These are phyloP conservation scores for Fusarium pininemorale DNA, from an alignment of 2,329 filamentous ascomycete genomes.

Conservation along the genomic window DNA sequence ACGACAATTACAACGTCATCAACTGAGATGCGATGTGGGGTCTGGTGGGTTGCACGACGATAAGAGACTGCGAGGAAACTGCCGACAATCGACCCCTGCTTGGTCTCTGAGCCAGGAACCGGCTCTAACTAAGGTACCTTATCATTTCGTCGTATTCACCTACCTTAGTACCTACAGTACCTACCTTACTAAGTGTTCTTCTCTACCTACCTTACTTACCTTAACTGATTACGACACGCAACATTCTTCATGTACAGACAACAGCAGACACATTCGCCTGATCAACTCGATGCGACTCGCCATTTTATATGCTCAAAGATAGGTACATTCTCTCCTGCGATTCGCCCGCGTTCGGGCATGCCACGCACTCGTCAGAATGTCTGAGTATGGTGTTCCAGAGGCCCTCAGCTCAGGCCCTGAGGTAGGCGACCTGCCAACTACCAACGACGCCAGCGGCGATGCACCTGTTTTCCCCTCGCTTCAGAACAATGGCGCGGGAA, in stretches of 20 bases:
- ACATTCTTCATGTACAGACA: background rate
- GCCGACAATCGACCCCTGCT: constrained; percentile 2
- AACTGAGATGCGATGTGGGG: constrained; percentile 24
- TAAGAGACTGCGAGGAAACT: constrained; percentile 14
- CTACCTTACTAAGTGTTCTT: background rate
- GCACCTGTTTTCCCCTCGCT: constrained; percentile 49
- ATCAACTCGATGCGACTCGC: background rate
- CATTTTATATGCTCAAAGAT: background rate
- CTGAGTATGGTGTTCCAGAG: constrained; percentile 40
- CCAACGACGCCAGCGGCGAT: constrained; percentile 29
- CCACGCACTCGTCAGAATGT: constrained; percentile 31
- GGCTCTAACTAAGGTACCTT: background rate
- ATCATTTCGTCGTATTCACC: background rate
- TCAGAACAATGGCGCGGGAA: constrained; percentile 48
- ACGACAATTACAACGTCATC: constrained; percentile 31
- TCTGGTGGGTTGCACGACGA: constrained; percentile 7
- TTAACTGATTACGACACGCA: background rate
- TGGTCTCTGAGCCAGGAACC: background rate
- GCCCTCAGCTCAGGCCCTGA: constrained; percentile 28
- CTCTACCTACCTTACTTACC: too few relatives aligned
- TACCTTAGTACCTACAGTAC: background rate
- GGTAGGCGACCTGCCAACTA: constrained; percentile 25
- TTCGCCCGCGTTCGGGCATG: constrained; percentile 11
- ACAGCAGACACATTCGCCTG: background rate
- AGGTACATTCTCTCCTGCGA: background rate